Percentiles rank a stretch among this genome's conserved stretches.
phyloP scores from a whole-genome alignment of 371 early-diverging fungal genomes.

The Chytridium lagenaria region DNA sequence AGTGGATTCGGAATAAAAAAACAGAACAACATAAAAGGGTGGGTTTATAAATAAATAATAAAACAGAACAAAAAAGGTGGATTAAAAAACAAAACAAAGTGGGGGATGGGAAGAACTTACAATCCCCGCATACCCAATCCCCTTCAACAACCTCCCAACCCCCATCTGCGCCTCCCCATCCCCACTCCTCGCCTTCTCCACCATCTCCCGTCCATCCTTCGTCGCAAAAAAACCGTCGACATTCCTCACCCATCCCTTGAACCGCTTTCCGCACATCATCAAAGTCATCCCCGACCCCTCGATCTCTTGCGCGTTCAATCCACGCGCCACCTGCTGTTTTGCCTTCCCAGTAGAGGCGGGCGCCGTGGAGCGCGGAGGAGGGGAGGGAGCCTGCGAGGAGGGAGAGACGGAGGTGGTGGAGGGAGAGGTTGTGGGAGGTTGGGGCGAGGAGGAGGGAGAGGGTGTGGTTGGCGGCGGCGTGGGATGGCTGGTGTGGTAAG shows the following conservation, averaged over 20 bases:
- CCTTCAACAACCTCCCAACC: conserved; percentile 9
- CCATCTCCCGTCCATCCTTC: neutral
- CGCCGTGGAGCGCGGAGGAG: neutral
- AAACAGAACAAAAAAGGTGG: neutral
- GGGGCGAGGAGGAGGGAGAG: conserved; percentile 4
- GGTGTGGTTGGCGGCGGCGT: conserved; percentile 1
- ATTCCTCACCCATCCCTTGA: conserved; percentile 3
- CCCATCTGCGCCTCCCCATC: conserved; percentile 22
- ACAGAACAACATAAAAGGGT: no score
- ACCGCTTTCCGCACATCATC: neutral
- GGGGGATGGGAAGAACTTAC: conserved; percentile 9
- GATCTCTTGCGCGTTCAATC: conserved; percentile 17
- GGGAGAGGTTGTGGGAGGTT: neutral
- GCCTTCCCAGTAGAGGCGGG: conserved; percentile 8
- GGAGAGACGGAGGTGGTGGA: neutral
- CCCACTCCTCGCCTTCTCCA: conserved; percentile 4
- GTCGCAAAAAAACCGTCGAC: neutral
- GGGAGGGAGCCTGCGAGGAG: conserved; percentile 9
- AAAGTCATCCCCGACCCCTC: neutral
- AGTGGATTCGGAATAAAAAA: no score
- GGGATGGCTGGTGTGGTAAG: neutral
- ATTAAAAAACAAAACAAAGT: no score
- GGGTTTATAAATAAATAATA: neutral
- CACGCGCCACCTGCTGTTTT: conserved; percentile 11
- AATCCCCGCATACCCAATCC: conserved; percentile 15